Conservation (phyloP, 441 rosid genomes). For the Bruguiera hainesii region DNA sequence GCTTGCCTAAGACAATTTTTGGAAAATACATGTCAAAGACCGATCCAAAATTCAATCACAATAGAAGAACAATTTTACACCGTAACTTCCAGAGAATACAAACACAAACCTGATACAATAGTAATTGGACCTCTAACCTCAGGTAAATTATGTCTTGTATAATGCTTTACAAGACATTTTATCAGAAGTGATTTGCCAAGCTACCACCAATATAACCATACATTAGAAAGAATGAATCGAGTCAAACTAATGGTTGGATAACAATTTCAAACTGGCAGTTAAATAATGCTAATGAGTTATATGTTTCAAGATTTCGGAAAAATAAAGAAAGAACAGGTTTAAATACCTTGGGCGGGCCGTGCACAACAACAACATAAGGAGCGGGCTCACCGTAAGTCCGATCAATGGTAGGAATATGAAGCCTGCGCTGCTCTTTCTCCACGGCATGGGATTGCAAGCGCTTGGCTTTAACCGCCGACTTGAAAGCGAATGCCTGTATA, state of each 20-base stretch:
- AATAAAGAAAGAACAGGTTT: too few species aligned
- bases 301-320: too few species aligned
- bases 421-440: conserved; percentile 85
- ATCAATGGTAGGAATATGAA: conserved; percentile 74
- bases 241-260: too few species aligned
- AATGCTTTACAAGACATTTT: conserved; percentile 77
- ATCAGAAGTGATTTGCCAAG: conserved; percentile 90
- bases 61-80: background rate
- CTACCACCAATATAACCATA: conserved; percentile 31
- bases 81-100: background rate
- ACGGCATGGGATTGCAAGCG: conserved; percentile 55
- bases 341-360: conserved; percentile 81
- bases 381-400: conserved; percentile 75
- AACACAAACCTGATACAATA: conserved; percentile 66
- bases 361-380: conserved; percentile 85
- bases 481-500: conserved; percentile 58
- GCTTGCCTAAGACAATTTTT: conserved; percentile 53
- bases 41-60: conserved; percentile 5
- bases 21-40: conserved; percentile 15
- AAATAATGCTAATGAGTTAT: too few species aligned
- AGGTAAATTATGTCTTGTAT: conserved; percentile 68
- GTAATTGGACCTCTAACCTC: conserved; percentile 90
- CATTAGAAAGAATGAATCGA: background rate
- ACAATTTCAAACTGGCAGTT: too few species aligned
- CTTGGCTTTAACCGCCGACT: conserved; percentile 62